A percentile compares a stretch with the other conserved stretches of the same genome.
Conservation (phyloP, 1,284 basidiomycete species). For the Tilletia caries region DNA sequence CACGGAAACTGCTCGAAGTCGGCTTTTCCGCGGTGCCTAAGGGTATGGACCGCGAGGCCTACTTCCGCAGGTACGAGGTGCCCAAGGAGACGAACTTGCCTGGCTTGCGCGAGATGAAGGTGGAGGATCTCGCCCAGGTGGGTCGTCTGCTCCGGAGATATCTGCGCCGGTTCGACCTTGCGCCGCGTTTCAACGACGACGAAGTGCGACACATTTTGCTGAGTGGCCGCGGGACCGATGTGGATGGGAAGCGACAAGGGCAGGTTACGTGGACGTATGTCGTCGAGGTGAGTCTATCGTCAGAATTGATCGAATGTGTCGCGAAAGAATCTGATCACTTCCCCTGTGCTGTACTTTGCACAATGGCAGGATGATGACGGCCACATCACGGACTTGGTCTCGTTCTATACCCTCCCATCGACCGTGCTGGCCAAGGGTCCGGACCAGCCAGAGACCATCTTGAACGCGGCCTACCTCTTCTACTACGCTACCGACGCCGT, state of each 20-base stretch:
- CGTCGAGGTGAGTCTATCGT: slow-evolving; percentile 68
- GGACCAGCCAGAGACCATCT: slow-evolving; percentile 59
- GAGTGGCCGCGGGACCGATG: slow-evolving; percentile 70
- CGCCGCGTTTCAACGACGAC: slow-evolving; percentile 71
- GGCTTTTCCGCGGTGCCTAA: slow-evolving; percentile 69
- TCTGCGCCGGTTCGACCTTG: slow-evolving; percentile 81
- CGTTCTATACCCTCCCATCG: slow-evolving; percentile 94
- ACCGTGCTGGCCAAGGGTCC: slow-evolving; percentile 64
- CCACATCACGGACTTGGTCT: slow-evolving; percentile 89
- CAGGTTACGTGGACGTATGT: slow-evolving; percentile 98
- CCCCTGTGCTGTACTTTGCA: neutral
- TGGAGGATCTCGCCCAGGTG: slow-evolving; percentile 71
- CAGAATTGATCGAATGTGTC: neutral
- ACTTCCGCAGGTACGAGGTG: slow-evolving; percentile 35
- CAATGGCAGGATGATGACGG: slow-evolving; percentile 68
- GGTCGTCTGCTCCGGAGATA: slow-evolving; percentile 73
- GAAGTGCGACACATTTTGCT: slow-evolving; percentile 85
- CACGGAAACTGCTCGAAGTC: slow-evolving; percentile 85
- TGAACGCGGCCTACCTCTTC: slow-evolving; percentile 88
- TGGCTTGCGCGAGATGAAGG: slow-evolving; percentile 80
- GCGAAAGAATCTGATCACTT: neutral
- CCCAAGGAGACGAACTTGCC: slow-evolving; percentile 23
- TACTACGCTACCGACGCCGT: slow-evolving; percentile 66
- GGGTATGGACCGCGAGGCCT: slow-evolving; percentile 39
- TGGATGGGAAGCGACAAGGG: slow-evolving; percentile 57